Evolutionary conservation across 225 moss, liverwort and hornwort species (phyloP).

Genomic region (Pleurozium schreberi): DNA sequence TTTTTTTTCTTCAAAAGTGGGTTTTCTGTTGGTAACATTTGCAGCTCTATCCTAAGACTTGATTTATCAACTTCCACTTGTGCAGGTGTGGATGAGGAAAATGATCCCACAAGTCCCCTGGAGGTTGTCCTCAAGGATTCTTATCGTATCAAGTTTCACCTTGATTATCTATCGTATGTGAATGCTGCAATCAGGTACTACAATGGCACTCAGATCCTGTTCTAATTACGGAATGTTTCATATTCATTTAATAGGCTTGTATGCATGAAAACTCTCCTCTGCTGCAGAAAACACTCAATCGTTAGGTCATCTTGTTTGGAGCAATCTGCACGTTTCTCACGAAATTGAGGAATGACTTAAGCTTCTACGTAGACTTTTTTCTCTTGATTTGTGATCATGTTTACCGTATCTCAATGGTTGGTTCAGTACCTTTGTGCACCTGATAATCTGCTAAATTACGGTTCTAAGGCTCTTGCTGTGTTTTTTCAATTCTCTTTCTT

Average conservation of each 20-base stretch:
- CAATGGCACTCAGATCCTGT: background rate
- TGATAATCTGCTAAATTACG: background rate
- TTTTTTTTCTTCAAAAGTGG: background rate
- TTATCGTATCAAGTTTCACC: slow-evolving; percentile 16
- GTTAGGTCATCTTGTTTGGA: background rate
- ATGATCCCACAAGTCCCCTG: background rate
- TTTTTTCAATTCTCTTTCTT: background rate
- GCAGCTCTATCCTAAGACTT: background rate
- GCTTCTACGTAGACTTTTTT: background rate
- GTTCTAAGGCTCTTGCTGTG: background rate
- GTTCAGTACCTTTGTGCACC: background rate
- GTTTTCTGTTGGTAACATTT: background rate
- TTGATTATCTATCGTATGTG: slow-evolving; percentile 14
- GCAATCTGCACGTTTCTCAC: background rate
- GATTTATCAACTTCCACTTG: background rate
- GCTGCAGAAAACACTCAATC: background rate
- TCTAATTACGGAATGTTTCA: background rate
- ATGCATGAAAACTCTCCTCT: background rate
- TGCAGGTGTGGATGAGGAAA: slow-evolving; percentile 20
- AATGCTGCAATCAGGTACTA: slow-evolving; percentile 19
- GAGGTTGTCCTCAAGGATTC: slow-evolving; percentile 1
- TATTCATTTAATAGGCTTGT: background rate
- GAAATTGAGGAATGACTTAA: background rate
- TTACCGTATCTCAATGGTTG: background rate
- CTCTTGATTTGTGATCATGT: background rate